Evolutionary conservation across 163 green algal species (phyloP), one percentile per base, ranked within the genome.

Genomic region (Volvox carteri): DNA sequence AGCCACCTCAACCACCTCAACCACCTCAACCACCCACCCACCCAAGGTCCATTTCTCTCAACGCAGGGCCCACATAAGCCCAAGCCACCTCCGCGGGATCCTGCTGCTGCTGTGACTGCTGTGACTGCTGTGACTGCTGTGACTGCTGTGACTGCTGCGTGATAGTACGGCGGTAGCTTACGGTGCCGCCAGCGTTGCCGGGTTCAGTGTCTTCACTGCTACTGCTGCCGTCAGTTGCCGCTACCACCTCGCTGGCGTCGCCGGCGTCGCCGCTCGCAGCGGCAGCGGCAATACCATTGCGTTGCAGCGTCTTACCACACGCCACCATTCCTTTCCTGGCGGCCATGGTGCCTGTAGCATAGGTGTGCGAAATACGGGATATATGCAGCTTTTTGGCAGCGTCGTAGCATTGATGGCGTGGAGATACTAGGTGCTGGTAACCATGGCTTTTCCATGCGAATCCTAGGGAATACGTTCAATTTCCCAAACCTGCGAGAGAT

Each of bases 11-110:
- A 16, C 50, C 16, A 60, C 50, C 14, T 60, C 12, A 25, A 12
- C 14, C 14, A 60, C 12, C 50, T 12, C 12, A 16, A 12, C 50
- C 50, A 60, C 50, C 50, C 50, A 56, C 70, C 39, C 23, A 78
- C 70, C 52, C 8, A 12, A 58, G 35, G 54, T 85, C 54, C 77
- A 85, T 58, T n/a, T 83, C 74, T 39, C 44, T 35, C 35, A 75
- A 54, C 8, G 56, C 54, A 8, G 54, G 77, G 11, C 77, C 44
- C 18, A 54, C 18, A 21, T 28, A 48, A 1, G 14, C n/a, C 1
- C n/a, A 4, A 16, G 62, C 42, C 39, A 5, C 14, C 16, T 16
- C 78, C 25, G 0, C 56, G 18, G 56, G 56, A 68, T 54, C 50
- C 46, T 7, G 44, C 74, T 67, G 39, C 44, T 81, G 42, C 74